Evolutionary conservation across 805 yeast species (phyloP).

Genomic region (Groenewaldozyma salmanticensis): DNA sequence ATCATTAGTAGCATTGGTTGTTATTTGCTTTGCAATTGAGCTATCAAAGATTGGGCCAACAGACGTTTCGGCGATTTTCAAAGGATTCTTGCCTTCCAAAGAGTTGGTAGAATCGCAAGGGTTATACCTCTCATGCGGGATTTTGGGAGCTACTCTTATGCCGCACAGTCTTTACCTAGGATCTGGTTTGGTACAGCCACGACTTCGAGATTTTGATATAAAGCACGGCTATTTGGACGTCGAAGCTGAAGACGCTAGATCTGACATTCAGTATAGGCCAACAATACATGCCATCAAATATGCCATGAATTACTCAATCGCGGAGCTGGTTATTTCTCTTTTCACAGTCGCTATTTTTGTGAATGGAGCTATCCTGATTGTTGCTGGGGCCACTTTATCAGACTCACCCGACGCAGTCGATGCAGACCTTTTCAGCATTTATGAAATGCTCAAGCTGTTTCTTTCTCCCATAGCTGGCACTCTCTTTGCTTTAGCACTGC

Average conservation of each 20-base stretch:
- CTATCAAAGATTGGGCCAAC: conserved; percentile 40
- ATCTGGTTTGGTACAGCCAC: conserved; percentile 78
- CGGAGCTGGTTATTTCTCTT: conserved; percentile 71
- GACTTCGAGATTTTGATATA: conserved; percentile 65
- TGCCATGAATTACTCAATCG: conserved; percentile 70
- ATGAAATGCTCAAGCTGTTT: conserved; percentile 56
- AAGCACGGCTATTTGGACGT: conserved; percentile 38
- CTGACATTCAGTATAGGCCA: conserved; percentile 42
- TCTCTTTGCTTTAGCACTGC: conserved; percentile 78
- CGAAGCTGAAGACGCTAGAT: conserved; percentile 13
- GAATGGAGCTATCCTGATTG: conserved; percentile 79
- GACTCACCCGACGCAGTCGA: conserved; percentile 52
- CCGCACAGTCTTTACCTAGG: conserved; percentile 84
- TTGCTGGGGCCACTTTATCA: conserved; percentile 79
- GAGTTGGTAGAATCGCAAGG: conserved; percentile 54
- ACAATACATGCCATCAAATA: conserved; percentile 71
- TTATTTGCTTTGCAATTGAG: conserved; percentile 64
- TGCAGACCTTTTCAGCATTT: conserved; percentile 78
- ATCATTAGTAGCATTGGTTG: conserved; percentile 60
- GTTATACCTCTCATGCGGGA: conserved; percentile 67
- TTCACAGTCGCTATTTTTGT: conserved; percentile 88
- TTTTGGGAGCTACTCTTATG: conserved; percentile 92
- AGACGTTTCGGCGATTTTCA: conserved; percentile 40
- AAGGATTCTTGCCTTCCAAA: conserved; percentile 66
- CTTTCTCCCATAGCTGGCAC: conserved; percentile 81